A percentile compares a stretch with the other conserved stretches of the same genome.
These are phyloP conservation scores for Fusarium setosum DNA, from an alignment of 2,329 filamentous ascomycete species.

Conservation along the genomic window DNA sequence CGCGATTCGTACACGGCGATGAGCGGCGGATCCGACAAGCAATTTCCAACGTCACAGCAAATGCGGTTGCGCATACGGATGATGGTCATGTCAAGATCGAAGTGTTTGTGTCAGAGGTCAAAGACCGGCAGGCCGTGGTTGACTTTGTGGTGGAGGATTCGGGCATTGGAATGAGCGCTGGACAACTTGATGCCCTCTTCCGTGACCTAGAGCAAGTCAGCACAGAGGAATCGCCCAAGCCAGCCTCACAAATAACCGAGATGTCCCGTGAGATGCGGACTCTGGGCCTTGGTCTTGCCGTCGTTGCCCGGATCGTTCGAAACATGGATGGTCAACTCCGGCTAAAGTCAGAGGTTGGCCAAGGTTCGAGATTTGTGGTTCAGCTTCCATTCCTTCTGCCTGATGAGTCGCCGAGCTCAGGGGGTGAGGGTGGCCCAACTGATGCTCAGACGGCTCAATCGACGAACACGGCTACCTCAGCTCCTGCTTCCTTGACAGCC, in stretches of 20 bases:
- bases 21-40: conserved; percentile 83
- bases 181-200: conserved; percentile 66
- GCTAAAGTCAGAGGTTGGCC: conserved; percentile 84
- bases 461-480: conserved; percentile 28
- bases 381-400: conserved; percentile 79
- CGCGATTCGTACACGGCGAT: conserved; percentile 79
- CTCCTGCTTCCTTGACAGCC: conserved; percentile 41
- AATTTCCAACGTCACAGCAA: conserved; percentile 84
- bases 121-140: conserved; percentile 68
- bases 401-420: conserved; percentile 47
- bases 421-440: conserved; percentile 4
- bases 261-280: conserved; percentile 55
- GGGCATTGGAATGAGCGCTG: conserved; percentile 77
- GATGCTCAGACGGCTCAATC: conserved; percentile 10
- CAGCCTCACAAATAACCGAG: conserved; percentile 38
- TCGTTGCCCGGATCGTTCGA: conserved; percentile 87
- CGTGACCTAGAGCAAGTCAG: conserved; percentile 69
- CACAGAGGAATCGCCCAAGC: conserved; percentile 52
- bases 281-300: conserved; percentile 84
- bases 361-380: conserved; percentile 85
- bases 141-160: conserved; percentile 84
- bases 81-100: conserved; percentile 77
- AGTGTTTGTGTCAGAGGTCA: conserved; percentile 68
- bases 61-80: conserved; percentile 83
- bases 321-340: conserved; percentile 92